A percentile compares a stretch with the other conserved stretches of the same genome.
Evolutionary conservation across 2,329 filamentous ascomycete species (phyloP).

Genomic region (Emmonsiellopsis sp.): DNA sequence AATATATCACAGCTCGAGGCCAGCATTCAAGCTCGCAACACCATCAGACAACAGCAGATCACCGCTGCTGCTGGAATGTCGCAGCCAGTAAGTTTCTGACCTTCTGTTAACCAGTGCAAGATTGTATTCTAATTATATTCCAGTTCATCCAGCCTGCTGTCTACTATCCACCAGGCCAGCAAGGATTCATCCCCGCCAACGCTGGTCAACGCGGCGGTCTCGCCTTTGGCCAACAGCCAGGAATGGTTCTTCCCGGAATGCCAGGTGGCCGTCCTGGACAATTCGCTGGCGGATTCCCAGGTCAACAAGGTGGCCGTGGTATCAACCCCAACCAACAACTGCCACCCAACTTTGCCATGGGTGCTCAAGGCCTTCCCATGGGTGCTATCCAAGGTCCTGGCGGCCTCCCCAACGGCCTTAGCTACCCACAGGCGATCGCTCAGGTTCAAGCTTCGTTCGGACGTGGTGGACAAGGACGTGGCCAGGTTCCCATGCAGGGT

Average conservation of each 20-base stretch:
- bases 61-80: constrained; percentile 84
- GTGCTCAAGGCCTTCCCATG: constrained; percentile 59
- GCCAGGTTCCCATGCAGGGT: constrained; percentile 60
- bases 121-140: constrained; percentile 1
- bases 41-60: constrained; percentile 95
- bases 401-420: constrained; percentile 67
- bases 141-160: constrained; percentile 80
- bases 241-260: constrained; percentile 54
- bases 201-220: constrained; percentile 50
- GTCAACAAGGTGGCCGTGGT: constrained; percentile 80
- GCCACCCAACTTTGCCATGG: constrained; percentile 74
- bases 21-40: constrained; percentile 98
- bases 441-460: constrained; percentile 67
- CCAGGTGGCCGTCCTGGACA: constrained; percentile 78
- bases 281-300: constrained; percentile 71
- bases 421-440: constrained; percentile 69
- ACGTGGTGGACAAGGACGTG: constrained; percentile 61
- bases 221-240: constrained; percentile 49
- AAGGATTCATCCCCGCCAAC: constrained; percentile 46
- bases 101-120: constrained; percentile 9
- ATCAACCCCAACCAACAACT: constrained; percentile 75
- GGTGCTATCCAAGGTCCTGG: constrained; percentile 51
- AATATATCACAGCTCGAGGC: constrained; percentile 61
- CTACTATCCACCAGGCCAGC: constrained; percentile 74
- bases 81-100: constrained; percentile 38